Evolutionary conservation across 2,329 filamentous ascomycete species (phyloP).

Genomic region (Colletotrichum tropicicola): DNA sequence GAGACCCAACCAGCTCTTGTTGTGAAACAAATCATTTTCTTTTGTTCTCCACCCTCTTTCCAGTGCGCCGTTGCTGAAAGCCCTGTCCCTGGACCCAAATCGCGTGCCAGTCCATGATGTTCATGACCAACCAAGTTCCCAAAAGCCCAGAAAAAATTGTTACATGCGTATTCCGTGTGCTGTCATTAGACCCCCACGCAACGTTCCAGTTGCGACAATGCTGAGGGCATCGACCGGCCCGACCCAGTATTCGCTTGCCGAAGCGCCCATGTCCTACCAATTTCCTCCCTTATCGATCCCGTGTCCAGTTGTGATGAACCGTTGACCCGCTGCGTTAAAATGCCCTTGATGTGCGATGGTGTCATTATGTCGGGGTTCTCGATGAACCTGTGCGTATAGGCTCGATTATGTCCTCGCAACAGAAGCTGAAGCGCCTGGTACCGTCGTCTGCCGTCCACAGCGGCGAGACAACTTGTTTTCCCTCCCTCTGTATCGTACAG

Average conservation of each 20-base stretch:
- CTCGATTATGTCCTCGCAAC: constrained; percentile 9
- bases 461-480: not conserved
- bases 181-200: constrained; percentile 23
- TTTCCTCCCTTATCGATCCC: not conserved
- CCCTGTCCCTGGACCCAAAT: constrained; percentile 16
- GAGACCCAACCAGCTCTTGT: constrained; percentile 20
- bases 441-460: not conserved
- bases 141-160: constrained; percentile 13
- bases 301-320: constrained; percentile 5
- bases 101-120: constrained; percentile 18
- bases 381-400: not conserved
- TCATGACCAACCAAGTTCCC: constrained; percentile 19
- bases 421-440: not conserved
- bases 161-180: constrained; percentile 26
- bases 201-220: constrained; percentile 15
- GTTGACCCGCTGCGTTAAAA: constrained; percentile 11
- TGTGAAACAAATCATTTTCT: constrained; percentile 27
- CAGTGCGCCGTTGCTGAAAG: constrained; percentile 28
- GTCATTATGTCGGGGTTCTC: not conserved
- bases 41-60: constrained; percentile 28
- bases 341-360: not conserved
- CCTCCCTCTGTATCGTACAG: constrained; percentile 19
- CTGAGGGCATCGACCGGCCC: not conserved
- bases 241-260: constrained; percentile 4
- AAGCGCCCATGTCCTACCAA: constrained; percentile 13